A percentile compares a stretch with the other conserved stretches of the same genome.
Evolutionary conservation across 768 basidiomycete species (phyloP).

Genomic region (Pulveroboletus ravenelii): DNA sequence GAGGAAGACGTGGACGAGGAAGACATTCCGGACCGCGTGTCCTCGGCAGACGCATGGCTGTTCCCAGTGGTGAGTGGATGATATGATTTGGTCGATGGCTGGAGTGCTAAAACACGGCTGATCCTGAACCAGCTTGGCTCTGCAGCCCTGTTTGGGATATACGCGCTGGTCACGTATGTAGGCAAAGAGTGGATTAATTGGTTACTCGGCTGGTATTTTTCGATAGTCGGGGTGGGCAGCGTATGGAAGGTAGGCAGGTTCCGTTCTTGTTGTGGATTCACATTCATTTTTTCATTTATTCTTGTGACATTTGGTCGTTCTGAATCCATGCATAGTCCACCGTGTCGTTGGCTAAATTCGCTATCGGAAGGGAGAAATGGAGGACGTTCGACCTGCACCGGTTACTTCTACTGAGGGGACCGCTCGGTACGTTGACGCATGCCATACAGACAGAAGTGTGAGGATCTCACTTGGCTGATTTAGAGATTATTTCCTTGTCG

Average conservation of each 20-base stretch:
- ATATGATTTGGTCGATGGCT: not conserved
- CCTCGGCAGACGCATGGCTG: constrained; percentile 66
- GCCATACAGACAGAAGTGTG: not conserved
- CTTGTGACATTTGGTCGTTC: not conserved
- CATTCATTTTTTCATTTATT: no score
- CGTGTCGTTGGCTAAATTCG: constrained; percentile 46
- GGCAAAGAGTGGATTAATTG: constrained; percentile 82
- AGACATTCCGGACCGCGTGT: constrained; percentile 53
- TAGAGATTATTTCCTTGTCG: constrained; percentile 39
- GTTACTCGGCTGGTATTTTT: constrained; percentile 73
- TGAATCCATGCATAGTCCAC: constrained; percentile 36
- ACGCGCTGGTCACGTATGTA: constrained; percentile 65
- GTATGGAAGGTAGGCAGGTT: constrained; percentile 52
- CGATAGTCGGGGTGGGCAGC: constrained; percentile 57
- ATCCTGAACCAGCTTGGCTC: constrained; percentile 55
- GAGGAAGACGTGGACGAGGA: constrained; percentile 53
- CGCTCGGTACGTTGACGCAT: constrained; percentile 35
- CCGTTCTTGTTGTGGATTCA: no score
- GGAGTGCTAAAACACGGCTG: no score
- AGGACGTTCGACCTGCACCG: constrained; percentile 47
- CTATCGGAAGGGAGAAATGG: constrained; percentile 53
- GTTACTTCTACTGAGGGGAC: constrained; percentile 43
- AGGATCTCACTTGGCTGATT: not conserved
- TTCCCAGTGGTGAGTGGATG: constrained; percentile 68
- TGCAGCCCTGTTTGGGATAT: constrained; percentile 61